Conservation (phyloP, 371 early-diverging fungal species). For the Apophysomyces sp. region DNA sequence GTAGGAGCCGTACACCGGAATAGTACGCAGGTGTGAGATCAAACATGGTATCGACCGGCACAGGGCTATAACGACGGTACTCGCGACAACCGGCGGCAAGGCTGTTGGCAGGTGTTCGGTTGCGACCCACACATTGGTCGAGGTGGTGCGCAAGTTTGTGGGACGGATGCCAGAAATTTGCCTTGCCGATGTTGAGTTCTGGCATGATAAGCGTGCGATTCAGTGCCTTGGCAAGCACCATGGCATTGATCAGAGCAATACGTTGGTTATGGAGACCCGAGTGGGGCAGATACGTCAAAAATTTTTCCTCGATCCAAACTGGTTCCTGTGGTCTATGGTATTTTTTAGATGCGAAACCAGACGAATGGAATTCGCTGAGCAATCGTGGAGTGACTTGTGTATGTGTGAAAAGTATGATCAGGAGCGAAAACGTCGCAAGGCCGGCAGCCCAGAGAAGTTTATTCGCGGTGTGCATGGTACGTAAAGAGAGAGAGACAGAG, state of each 20-base stretch:
- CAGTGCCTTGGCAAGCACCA: slow-evolving; percentile 30
- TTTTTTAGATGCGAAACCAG: not conserved
- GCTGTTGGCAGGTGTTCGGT: not conserved
- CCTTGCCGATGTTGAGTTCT: slow-evolving; percentile 27
- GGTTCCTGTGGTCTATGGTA: not conserved
- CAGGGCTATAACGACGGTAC: slow-evolving; percentile 38
- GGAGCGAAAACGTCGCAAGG: not conserved
- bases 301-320: slow-evolving; percentile 20
- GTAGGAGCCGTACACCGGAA: slow-evolving; percentile 12
- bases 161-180: slow-evolving; percentile 20
- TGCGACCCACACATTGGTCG: slow-evolving; percentile 8
- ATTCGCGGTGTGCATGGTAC: slow-evolving; percentile 3
- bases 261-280: slow-evolving; percentile 44
- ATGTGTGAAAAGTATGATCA: not conserved
- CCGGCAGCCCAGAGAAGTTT: slow-evolving; percentile 5
- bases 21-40: slow-evolving; percentile 22
- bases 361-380: not conserved
- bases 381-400: not conserved
- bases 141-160: slow-evolving; percentile 7
- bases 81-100: slow-evolving; percentile 8
- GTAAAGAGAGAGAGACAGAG: not conserved
- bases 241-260: slow-evolving; percentile 28
- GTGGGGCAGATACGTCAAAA: slow-evolving; percentile 32
- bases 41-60: slow-evolving; percentile 35
- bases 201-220: slow-evolving; percentile 36